Base-by-base conservation (phyloP, 441 rosid species). In the Manihot esculenta region DNA sequence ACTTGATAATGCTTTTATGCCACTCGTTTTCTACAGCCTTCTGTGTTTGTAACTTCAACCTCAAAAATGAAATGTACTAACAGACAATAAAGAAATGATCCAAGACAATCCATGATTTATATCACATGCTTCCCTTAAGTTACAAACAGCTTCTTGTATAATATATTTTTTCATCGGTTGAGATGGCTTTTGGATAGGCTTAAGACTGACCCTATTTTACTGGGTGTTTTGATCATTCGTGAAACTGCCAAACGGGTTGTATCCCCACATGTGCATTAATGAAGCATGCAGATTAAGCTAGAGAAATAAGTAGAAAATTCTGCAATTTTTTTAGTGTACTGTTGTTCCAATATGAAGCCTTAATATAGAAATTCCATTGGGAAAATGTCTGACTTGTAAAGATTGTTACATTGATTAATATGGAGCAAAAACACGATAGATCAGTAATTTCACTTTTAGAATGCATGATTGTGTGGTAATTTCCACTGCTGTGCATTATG, bases 1-100 rank as follows among this genome's bases (percentile, higher is more conserved):
- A 70, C 88, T 91, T 33, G 98, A 95, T 78, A 95, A 95, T 51
- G 97, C 99, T 53, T 95, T 93, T 82, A 86, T 95, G 74, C 97
- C 98, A 41, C 96, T 95, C 0, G 84, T 95, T 78, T 95, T 93
- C 87, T 95, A 91, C 83, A 83, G 97, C 76, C 99, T 93, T 67
- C 92, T 93, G 77, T 93, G 94, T 76, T 76, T 93, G 80, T 95
- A 23, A 38, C 55, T 41, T 44, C 30, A 7, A 27, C n/a, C 48
- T 49, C 6, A 56, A 41, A 8, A 5, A 42, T 35, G 41, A 44
- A 7, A n/a, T 48, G 24, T 14, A 30, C 0, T 18, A 68, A 23
- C 45, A 27, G 20, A 66, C 7, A 27, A 45, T 24, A 20, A 49
- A 21, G 12, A n/a, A 56, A 53, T 45, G 30, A 66, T 10, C 35